Percentiles rank a stretch among this genome's conserved stretches.
phyloP scores from a whole-genome alignment of 2,329 filamentous ascomycete species.

The Aspergillus ibericus region DNA sequence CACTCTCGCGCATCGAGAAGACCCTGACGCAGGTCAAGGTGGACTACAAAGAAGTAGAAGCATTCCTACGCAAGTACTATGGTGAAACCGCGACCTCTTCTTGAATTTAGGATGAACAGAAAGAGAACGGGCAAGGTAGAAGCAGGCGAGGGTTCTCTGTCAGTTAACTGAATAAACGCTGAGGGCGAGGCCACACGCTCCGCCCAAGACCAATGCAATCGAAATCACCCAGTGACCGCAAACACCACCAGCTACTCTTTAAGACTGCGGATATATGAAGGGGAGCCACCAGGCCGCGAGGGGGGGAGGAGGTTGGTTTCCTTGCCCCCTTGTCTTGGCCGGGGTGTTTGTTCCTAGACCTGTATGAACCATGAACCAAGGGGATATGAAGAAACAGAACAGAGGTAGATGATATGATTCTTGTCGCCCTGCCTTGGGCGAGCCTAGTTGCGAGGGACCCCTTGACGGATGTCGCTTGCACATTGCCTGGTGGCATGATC shows the following conservation, averaged over 20 bases:
- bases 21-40: conserved; percentile 70
- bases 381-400: conserved; percentile 7
- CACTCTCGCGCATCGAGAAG: conserved; percentile 67
- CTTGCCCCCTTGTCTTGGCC: background rate
- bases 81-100: conserved; percentile 39
- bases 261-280: background rate
- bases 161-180: conserved; percentile 22
- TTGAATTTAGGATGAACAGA: conserved; percentile 3
- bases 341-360: conserved; percentile 10
- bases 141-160: conserved; percentile 10
- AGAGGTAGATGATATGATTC: conserved; percentile 15
- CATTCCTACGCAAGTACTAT: conserved; percentile 70
- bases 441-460: conserved; percentile 2
- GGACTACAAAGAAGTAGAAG: conserved; percentile 74
- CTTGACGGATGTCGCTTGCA: conserved; percentile 16
- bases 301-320: background rate
- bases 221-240: background rate
- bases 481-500: conserved; percentile 14
- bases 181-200: conserved; percentile 13
- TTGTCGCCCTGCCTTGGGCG: background rate
- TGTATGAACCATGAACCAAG: conserved; percentile 15
- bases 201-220: background rate
- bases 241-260: background rate
- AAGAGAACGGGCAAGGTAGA: conserved; percentile 14
- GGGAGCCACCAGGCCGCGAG: background rate